Conservation (phyloP, 192 early-diverging fungal genomes). For the Radiomyces spectabilis region DNA sequence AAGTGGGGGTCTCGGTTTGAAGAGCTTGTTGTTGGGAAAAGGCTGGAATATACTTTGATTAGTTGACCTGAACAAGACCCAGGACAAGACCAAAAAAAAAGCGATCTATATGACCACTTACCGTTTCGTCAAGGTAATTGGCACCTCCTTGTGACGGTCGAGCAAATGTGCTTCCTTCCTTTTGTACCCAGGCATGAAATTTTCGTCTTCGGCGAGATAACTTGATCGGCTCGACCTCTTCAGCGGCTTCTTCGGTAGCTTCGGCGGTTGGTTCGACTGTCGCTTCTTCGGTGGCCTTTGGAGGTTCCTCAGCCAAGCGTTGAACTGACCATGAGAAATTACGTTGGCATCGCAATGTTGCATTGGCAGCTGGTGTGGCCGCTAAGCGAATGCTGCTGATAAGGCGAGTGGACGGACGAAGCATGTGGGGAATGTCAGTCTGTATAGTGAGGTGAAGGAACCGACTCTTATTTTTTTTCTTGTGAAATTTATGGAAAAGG, state of each 20-base stretch:
- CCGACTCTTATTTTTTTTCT: too few species aligned
- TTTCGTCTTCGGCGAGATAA: slow-evolving; percentile 22
- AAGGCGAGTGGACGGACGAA: too few species aligned
- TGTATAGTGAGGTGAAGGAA: too few species aligned
- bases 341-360: too few species aligned
- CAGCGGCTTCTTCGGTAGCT: not conserved
- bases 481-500: too few species aligned
- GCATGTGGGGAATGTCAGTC: too few species aligned
- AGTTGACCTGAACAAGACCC: not conserved
- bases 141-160: slow-evolving; percentile 22
- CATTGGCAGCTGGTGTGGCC: too few species aligned
- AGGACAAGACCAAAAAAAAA: not conserved
- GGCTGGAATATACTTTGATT: slow-evolving; percentile 51
- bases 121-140: slow-evolving; percentile 22
- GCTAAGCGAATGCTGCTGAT: too few species aligned
- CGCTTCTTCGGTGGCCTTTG: slow-evolving; percentile 4
- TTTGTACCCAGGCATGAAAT: slow-evolving; percentile 27
- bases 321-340: slow-evolving; percentile 2
- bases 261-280: not conserved
- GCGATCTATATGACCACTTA: not conserved
- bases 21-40: slow-evolving; percentile 88
- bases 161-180: slow-evolving; percentile 13
- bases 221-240: slow-evolving; percentile 21
- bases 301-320: slow-evolving; percentile 1
- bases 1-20: slow-evolving; percentile 71